These are phyloP conservation scores for Sporothrix mexicana DNA, from an alignment of 2,329 filamentous ascomycete species.

Conservation along the genomic window DNA sequence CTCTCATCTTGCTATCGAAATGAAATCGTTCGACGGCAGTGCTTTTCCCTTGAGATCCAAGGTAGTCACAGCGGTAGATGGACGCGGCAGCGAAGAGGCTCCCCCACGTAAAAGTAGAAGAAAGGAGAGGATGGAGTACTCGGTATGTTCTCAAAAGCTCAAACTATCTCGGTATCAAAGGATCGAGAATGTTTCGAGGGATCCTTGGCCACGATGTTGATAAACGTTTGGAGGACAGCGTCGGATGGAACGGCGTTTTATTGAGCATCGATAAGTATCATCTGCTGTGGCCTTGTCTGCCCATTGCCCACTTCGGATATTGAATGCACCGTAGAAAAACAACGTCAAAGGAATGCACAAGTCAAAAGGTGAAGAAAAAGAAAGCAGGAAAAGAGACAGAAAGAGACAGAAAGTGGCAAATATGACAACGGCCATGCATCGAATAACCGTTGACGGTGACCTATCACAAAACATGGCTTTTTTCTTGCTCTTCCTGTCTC, in stretches of 20 bases:
- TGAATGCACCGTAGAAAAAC: constrained; percentile 7
- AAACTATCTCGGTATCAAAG: too few relatives aligned
- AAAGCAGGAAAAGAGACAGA: not conserved
- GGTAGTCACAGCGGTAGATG: constrained; percentile 4
- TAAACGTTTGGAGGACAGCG: not conserved
- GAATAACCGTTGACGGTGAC: constrained; percentile 18
- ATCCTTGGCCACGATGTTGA: not conserved
- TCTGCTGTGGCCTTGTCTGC: not conserved
- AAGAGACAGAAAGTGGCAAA: not conserved
- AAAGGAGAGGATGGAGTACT: too few relatives aligned
- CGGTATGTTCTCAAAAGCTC: not conserved
- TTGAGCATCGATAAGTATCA: too few relatives aligned
- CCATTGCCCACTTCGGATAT: constrained; percentile 1
- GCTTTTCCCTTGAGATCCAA: too few relatives aligned
- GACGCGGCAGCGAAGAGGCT: constrained; percentile 3
- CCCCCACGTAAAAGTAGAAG: constrained; percentile 15
- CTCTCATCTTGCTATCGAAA: not conserved
- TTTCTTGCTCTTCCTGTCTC: not conserved
- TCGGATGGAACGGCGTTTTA: constrained; percentile 1
- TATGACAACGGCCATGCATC: constrained; percentile 13
- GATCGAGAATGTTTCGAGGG: not conserved
- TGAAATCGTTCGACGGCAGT: constrained; percentile 3
- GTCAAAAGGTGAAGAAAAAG: constrained; percentile 4
- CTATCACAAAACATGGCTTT: constrained; percentile 22
- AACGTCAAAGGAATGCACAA: not conserved